These are phyloP conservation scores for Fusarium sp. DNA, from an alignment of 2,329 filamentous ascomycete genomes.

Conservation along the genomic window DNA sequence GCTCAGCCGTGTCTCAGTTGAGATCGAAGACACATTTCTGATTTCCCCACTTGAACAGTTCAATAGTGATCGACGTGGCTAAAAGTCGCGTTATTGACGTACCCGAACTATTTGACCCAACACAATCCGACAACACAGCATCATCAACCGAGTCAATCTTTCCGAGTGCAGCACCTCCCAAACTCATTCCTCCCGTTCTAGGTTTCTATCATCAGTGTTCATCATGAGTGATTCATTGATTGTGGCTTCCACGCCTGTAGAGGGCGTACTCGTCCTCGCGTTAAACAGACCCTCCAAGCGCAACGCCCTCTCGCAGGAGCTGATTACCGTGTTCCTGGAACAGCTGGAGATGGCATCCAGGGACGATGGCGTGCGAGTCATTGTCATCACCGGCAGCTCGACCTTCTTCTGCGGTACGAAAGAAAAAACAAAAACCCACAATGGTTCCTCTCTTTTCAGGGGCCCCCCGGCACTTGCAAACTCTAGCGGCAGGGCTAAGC, in stretches of 20 bases:
- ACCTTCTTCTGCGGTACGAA: conserved; percentile 55
- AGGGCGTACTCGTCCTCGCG: conserved; percentile 61
- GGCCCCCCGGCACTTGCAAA: conserved; percentile 23
- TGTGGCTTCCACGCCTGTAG: conserved; percentile 47
- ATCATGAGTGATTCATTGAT: conserved; percentile 41
- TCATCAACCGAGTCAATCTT: conserved; percentile 12
- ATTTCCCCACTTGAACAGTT: background rate
- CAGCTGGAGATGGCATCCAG: conserved; percentile 45
- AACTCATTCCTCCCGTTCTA: background rate
- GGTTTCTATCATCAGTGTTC: background rate
- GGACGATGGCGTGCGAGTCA: conserved; percentile 51
- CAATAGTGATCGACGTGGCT: conserved; percentile 31
- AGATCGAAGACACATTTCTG: conserved; percentile 18
- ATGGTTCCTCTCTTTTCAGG: conserved; percentile 2
- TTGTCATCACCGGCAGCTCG: conserved; percentile 56
- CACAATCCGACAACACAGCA: conserved; percentile 8
- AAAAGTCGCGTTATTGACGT: conserved; percentile 28
- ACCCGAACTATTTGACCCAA: conserved; percentile 38
- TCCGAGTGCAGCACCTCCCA: conserved; percentile 10
- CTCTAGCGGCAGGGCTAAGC: conserved; percentile 17
- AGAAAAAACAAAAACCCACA: background rate
- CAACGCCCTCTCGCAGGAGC: conserved; percentile 67
- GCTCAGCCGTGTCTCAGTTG: conserved; percentile 44
- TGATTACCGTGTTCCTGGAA: conserved; percentile 61
- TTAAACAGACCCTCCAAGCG: conserved; percentile 68